Base-by-base conservation (phyloP, 352 stramenopile species). In the Phytophthora pini region DNA sequence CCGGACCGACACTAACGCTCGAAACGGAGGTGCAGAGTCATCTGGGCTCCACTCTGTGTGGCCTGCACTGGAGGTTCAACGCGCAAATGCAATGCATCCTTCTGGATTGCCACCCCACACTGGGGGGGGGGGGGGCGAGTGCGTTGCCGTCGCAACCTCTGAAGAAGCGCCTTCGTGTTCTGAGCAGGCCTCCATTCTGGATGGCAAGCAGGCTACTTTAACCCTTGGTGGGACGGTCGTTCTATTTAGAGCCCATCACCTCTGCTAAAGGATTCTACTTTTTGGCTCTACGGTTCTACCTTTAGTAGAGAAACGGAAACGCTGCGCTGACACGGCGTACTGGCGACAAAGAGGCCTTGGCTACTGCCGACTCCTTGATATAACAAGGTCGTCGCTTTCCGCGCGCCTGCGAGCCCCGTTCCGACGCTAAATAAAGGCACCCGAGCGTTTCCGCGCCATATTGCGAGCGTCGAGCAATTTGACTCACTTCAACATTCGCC, bases 211-310 rank as follows among this genome's bases (percentile, higher is more conserved):
- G 6, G 24, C 24, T 20, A 20, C 17, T 36, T 32, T 36, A 36
- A 36, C 31, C 31, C 31, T 36, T 36, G 31, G 31, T 36, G 31
- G 31, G 31, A 13, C 31, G 9, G 8, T 36, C 31, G 40, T 60
- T 61, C 59, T 54, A 47, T 61, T 61, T 43, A 20, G 24, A 27
- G 32, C 31, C 54, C 43, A 11, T 63, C 38, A 20, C 48, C 7
- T 49, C n/a, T 67, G 50, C 41, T 67, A 61, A 51, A 68, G 60
- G 60, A 68, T 68, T 68, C 61, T 57, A 68, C 26, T 57, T 68
- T 61, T 56, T n/a, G 15, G 17, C 29, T 56, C 36, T 61, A 55
- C 43, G 20, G 26, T 34, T 56, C 36, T 60, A 55, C 43, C 22
- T 61, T 55, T 56, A 44, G 27, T 44, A 32, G 43, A 26, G 43